These are phyloP conservation scores for Fragaria iinumae DNA, from an alignment of 306 rosid species.

Conservation along the genomic window DNA sequence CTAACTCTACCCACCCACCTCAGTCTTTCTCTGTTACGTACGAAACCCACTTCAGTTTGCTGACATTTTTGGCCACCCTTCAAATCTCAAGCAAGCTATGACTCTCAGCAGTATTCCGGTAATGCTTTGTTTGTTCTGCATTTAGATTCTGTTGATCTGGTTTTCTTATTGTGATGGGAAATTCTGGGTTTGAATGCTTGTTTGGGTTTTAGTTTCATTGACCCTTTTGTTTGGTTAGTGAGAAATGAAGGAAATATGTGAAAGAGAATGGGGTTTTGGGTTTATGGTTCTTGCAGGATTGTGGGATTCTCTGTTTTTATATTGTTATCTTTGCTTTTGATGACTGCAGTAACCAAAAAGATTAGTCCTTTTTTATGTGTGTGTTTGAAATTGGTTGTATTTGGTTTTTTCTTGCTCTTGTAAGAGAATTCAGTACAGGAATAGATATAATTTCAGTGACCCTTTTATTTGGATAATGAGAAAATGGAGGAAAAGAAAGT, in stretches of 20 bases:
- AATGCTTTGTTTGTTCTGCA: background rate
- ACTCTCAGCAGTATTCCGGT: slow-evolving; percentile 31
- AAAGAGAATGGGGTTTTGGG: background rate
- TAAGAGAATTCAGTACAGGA: background rate
- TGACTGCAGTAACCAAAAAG: background rate
- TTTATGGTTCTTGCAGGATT: background rate
- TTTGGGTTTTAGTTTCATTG: background rate
- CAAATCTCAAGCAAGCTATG: slow-evolving; percentile 18
- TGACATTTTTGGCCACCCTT: background rate
- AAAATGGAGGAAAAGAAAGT: background rate
- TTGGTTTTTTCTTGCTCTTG: background rate
- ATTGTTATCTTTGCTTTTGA: background rate
- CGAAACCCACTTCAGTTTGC: background rate
- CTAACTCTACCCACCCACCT: slow-evolving; percentile 23
- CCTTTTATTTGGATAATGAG: background rate
- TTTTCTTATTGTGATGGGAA: background rate
- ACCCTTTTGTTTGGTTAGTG: slow-evolving; percentile 12
- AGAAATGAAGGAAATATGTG: background rate
- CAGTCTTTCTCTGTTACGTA: background rate
- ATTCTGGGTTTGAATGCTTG: background rate
- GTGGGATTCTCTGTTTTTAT: background rate
- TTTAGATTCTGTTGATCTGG: background rate
- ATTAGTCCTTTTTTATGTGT: background rate
- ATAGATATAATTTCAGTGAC: background rate
- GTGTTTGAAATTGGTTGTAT: background rate